A percentile compares a stretch with the other conserved stretches of the same genome.
phyloP scores from a whole-genome alignment of 2,329 filamentous ascomycete species.

The Monosporascus ibericus region DNA sequence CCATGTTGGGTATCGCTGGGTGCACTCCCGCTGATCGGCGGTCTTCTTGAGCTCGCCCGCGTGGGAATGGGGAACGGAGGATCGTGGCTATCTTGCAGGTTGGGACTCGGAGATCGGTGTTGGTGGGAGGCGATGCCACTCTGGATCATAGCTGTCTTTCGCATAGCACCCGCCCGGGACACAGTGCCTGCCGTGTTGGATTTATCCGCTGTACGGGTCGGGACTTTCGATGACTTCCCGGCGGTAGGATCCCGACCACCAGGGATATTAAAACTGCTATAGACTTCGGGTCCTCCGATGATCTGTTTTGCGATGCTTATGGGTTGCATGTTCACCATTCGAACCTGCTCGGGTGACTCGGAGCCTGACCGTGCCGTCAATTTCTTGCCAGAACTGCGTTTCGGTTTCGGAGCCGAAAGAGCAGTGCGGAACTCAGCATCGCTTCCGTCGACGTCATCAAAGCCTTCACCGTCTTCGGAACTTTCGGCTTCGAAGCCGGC shows the following conservation, averaged over 20 bases:
- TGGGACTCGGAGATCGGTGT: conserved; percentile 59
- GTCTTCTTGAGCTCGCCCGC: conserved; percentile 77
- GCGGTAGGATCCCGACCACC: conserved; percentile 21
- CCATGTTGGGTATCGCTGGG: conserved; percentile 70
- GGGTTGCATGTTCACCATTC: conserved; percentile 13
- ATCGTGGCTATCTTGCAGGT: conserved; percentile 49
- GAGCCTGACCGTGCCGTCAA: conserved; percentile 32
- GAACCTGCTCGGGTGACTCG: conserved; percentile 37
- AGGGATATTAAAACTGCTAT: conserved; percentile 36
- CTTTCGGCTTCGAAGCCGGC: conserved; percentile 73
- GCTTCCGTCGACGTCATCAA: conserved; percentile 53
- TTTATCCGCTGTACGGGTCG: conserved; percentile 20
- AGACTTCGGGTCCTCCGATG: conserved; percentile 35
- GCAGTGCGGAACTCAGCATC: conserved; percentile 64
- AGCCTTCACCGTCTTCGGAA: conserved; percentile 60
- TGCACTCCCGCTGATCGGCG: conserved; percentile 58
- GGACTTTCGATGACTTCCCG: conserved; percentile 26
- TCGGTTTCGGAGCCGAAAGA: conserved; percentile 56
- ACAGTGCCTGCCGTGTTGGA: conserved; percentile 31
- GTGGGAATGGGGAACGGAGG: conserved; percentile 92
- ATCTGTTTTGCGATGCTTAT: conserved; percentile 29
- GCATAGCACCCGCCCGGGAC: conserved; percentile 57
- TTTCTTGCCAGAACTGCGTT: conserved; percentile 35
- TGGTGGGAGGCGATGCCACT: conserved; percentile 68
- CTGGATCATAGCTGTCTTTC: conserved; percentile 74